Evolutionary conservation across 208 protist genomes (phyloP).

Genomic region (Trypanosoma vivax): DNA sequence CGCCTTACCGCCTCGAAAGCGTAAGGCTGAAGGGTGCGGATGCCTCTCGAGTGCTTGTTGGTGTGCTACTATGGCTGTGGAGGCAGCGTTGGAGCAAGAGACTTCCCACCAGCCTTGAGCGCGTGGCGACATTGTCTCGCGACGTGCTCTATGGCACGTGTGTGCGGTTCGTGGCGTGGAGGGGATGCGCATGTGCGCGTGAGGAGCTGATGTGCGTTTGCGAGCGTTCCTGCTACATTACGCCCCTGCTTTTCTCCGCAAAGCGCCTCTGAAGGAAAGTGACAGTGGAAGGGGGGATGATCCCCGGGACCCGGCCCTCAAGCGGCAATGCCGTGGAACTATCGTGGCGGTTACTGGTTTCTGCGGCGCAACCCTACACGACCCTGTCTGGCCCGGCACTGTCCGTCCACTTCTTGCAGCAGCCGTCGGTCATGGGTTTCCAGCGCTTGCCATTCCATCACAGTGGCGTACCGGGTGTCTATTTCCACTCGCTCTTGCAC

Average conservation of each 20-base stretch:
- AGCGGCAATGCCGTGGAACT: slow-evolving; percentile 35
- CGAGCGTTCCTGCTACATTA: neutral
- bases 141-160: no score
- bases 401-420: slow-evolving; percentile 50
- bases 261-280: neutral
- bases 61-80: no score
- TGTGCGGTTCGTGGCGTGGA: no score
- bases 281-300: neutral
- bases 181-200: no score
- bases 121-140: no score
- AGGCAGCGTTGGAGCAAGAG: no score
- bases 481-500: slow-evolving; percentile 75
- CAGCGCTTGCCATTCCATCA: slow-evolving; percentile 46
- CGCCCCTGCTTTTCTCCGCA: slow-evolving; percentile 1
- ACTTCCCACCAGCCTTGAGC: no score
- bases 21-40: no score
- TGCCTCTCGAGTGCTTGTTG: no score
- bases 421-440: slow-evolving; percentile 56
- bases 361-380: slow-evolving; percentile 77
- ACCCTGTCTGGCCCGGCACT: slow-evolving; percentile 75
- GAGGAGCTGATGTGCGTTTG: no score
- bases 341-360: slow-evolving; percentile 45
- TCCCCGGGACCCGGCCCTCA: slow-evolving; percentile 8
- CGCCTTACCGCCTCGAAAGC: no score
- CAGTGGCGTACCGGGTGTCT: slow-evolving; percentile 35